These are phyloP conservation scores for Pythium oligandrum DNA, from an alignment of 352 stramenopile species.

Conservation along the genomic window DNA sequence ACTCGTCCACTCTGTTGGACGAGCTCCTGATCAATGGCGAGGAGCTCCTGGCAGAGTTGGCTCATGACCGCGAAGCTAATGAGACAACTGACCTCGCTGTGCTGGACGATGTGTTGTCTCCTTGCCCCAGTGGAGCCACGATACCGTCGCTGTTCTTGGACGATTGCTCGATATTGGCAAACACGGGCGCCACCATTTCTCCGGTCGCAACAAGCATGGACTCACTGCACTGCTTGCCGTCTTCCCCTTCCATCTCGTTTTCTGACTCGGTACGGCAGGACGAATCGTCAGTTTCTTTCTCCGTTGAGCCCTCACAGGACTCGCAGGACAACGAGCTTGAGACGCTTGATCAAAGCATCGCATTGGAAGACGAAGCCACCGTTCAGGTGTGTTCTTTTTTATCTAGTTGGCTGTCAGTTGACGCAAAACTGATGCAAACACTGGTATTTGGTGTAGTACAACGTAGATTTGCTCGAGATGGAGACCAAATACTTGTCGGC, in stretches of 20 bases:
- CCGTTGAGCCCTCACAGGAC: conserved; percentile 23
- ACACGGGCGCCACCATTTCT: conserved; percentile 31
- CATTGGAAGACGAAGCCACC: conserved; percentile 9
- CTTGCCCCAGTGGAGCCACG: conserved; percentile 28
- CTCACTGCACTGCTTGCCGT: too few species aligned
- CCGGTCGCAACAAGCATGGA: conserved; percentile 25
- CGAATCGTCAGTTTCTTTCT: conserved; percentile 19
- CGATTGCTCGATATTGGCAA: conserved; percentile 23
- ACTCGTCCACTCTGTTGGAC: conserved; percentile 19
- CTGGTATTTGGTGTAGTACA: conserved; percentile 22
- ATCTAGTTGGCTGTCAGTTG: too few species aligned
- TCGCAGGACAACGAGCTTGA: conserved; percentile 14
- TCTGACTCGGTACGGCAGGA: conserved; percentile 8
- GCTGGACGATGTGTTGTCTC: conserved; percentile 39
- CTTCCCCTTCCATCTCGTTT: conserved; percentile 3
- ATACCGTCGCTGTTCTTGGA: conserved; percentile 25
- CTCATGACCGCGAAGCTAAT: conserved; percentile 22
- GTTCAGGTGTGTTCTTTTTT: too few species aligned
- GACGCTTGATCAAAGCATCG: neutral
- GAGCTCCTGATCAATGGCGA: conserved; percentile 54
- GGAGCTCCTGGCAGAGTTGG: conserved; percentile 47
- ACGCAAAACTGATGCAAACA: too few species aligned
- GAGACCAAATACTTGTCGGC: conserved; percentile 68
- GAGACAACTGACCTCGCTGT: conserved; percentile 15
- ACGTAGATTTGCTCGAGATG: conserved; percentile 59